These are phyloP conservation scores for Trametes coccinea DNA, from an alignment of 768 basidiomycete genomes.

Conservation along the genomic window DNA sequence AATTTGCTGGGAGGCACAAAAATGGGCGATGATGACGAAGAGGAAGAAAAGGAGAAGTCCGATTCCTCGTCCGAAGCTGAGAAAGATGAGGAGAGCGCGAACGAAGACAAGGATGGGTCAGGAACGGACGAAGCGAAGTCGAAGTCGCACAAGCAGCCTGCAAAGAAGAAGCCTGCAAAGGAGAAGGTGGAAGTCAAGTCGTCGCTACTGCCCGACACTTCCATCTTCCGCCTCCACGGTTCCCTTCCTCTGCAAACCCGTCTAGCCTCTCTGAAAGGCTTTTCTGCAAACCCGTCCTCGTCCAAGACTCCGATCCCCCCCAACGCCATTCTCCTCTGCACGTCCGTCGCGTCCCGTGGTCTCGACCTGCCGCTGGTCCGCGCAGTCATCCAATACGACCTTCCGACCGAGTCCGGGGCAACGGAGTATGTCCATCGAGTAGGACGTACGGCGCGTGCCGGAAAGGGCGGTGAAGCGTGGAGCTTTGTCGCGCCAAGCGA, in stretches of 20 bases:
- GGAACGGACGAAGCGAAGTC: constrained; percentile 30
- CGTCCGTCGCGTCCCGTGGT: constrained; percentile 97
- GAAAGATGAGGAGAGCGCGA: constrained; percentile 8
- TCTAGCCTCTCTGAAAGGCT: constrained; percentile 78
- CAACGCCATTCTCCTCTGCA: constrained; percentile 85
- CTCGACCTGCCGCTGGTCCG: constrained; percentile 93
- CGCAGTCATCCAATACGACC: constrained; percentile 93
- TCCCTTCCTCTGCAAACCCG: constrained; percentile 83
- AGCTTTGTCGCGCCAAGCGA: constrained; percentile 88
- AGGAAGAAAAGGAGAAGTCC: constrained; percentile 15
- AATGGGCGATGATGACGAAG: constrained; percentile 53
- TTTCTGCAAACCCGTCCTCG: constrained; percentile 50
- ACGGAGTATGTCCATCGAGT: constrained; percentile 98
- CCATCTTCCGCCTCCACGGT: constrained; percentile 89
- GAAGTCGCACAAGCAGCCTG: constrained; percentile 17
- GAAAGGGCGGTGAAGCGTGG: constrained; percentile 96
- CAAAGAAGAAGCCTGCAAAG: constrained; percentile 30
- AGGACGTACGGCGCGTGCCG: constrained; percentile 95
- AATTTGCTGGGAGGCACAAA: constrained; percentile 68
- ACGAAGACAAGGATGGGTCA: constrained; percentile 1
- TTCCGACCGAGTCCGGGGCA: constrained; percentile 94
- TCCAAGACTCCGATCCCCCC: constrained; percentile 24
- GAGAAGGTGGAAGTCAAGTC: constrained; percentile 60
- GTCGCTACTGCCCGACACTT: constrained; percentile 76
- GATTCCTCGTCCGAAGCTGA: background rate